Evolutionary conservation across 805 yeast genomes (phyloP), one percentile per base, ranked within the genome.

Genomic region (Starmerella geochares): DNA sequence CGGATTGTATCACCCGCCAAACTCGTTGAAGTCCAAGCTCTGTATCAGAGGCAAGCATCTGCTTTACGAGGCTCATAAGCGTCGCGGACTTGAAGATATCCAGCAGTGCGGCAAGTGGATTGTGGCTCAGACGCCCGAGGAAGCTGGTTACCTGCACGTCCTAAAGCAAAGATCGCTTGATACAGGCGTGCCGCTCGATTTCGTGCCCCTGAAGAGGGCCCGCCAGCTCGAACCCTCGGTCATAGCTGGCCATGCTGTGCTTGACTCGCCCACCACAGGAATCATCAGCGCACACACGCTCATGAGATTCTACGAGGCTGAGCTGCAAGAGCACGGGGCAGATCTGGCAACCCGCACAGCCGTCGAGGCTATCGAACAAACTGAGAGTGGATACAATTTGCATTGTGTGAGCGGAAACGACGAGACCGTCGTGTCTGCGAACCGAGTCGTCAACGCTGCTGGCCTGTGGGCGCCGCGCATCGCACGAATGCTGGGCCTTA

Each of bases 231-330:
- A 82, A 58, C 95, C 95, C 0, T 70, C 75, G n/a, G 75, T 87
- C 23, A 64, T 62, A 6, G 94, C 87, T 0, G 65, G 71, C 3
- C 64, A 70, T 29, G 87, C 83, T 0, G 75, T 80, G 1, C 67
- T 87, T 38, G 73, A 72, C 51, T 83, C 94, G 8, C 92, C 94
- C 1, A 72, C 87, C 0, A 82, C 95, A 0, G 96, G 96, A 0
- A 88, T 87, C 17, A 65, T 86, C 1, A 79, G 86, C 13, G 86
- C 94, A 0, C 95, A 88, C 64, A 79, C 84, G 6, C 70, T 83
- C 49, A 77, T 83, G 75, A 72, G 72, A 27, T 85, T 72, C 62
- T 67, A 75, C 43, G 72, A 74, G 47, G 72, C 81, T 0, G 64
- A 65, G 16, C 71, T 82, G 42, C 83, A 81, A 51, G 67, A 70